These are phyloP conservation scores for Trichophyton simii DNA, from an alignment of 2,329 filamentous ascomycete genomes.

Conservation along the genomic window DNA sequence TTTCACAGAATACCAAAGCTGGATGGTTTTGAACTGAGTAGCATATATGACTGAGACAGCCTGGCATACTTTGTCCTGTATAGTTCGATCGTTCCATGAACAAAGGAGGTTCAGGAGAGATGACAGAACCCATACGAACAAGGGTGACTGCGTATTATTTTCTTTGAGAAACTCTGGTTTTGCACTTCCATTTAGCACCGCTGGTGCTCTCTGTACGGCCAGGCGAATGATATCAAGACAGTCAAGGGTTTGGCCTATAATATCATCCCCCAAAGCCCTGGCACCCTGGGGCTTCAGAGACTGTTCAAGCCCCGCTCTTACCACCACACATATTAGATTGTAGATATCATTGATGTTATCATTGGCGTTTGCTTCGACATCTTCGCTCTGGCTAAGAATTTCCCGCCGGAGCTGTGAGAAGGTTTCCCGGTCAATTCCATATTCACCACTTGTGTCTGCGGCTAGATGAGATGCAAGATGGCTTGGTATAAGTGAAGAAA, in stretches of 20 bases:
- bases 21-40: slow-evolving; percentile 24
- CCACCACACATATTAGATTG: slow-evolving; percentile 72
- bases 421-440: slow-evolving; percentile 56
- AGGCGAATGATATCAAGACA: slow-evolving; percentile 66
- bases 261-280: slow-evolving; percentile 34
- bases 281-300: slow-evolving; percentile 34
- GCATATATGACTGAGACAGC: slow-evolving; percentile 24
- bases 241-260: slow-evolving; percentile 39
- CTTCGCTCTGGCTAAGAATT: slow-evolving; percentile 39
- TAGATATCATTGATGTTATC: slow-evolving; percentile 66
- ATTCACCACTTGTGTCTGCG: slow-evolving; percentile 48
- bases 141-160: slow-evolving; percentile 31
- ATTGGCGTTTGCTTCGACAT: slow-evolving; percentile 39
- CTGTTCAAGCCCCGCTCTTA: slow-evolving; percentile 61
- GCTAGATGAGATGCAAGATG: slow-evolving; percentile 75
- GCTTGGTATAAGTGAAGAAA: slow-evolving; percentile 71
- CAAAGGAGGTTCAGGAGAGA: slow-evolving; percentile 39
- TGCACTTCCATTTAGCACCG: slow-evolving; percentile 53
- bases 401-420: slow-evolving; percentile 63
- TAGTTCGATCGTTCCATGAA: slow-evolving; percentile 27
- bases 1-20: slow-evolving; percentile 19
- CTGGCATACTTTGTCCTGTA: slow-evolving; percentile 30
- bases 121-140: slow-evolving; percentile 44
- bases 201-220: slow-evolving; percentile 60
- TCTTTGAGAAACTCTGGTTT: slow-evolving; percentile 45